phyloP scores from a whole-genome alignment of 192 early-diverging fungal species.

The Chytriomyces sp. region DNA sequence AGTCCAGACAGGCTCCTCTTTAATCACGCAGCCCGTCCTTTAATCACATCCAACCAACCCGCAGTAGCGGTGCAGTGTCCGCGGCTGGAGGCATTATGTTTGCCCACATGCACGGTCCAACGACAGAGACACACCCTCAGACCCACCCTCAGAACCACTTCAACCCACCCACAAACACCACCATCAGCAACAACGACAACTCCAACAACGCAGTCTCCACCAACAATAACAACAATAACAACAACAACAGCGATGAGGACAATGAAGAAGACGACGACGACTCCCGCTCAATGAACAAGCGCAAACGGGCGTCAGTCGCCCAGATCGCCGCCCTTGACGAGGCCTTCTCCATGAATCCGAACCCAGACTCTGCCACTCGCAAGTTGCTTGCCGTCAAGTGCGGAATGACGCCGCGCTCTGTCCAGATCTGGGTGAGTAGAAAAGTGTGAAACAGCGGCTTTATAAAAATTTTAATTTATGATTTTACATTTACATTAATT shows the following conservation, averaged over 20 bases:
- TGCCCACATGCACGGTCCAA: too few species aligned
- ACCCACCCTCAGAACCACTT: neutral
- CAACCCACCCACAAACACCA: neutral
- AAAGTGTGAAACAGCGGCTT: too few species aligned
- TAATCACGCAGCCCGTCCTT: too few species aligned
- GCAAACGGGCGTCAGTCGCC: neutral
- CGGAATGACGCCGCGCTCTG: slow-evolving; percentile 12
- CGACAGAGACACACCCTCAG: neutral
- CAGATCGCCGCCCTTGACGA: slow-evolving; percentile 13
- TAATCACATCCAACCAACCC: too few species aligned
- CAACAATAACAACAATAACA: neutral
- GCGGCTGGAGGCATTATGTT: too few species aligned
- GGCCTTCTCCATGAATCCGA: slow-evolving; percentile 25
- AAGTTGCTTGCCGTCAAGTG: slow-evolving; percentile 8
- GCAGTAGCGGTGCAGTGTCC: too few species aligned
- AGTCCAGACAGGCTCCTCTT: too few species aligned
- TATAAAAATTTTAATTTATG: too few species aligned
- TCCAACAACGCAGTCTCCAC: neutral
- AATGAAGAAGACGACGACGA: slow-evolving; percentile 9
- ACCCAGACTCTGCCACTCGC: slow-evolving; percentile 9
- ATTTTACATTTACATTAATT: neutral
- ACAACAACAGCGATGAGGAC: neutral
- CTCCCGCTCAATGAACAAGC: neutral
- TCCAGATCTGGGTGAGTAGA: slow-evolving; percentile 22
- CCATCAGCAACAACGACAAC: neutral